A percentile compares a stretch with the other conserved stretches of the same genome.
These are phyloP conservation scores for Leptographium flavum DNA, from an alignment of 2,329 filamentous ascomycete genomes.

Conservation along the genomic window DNA sequence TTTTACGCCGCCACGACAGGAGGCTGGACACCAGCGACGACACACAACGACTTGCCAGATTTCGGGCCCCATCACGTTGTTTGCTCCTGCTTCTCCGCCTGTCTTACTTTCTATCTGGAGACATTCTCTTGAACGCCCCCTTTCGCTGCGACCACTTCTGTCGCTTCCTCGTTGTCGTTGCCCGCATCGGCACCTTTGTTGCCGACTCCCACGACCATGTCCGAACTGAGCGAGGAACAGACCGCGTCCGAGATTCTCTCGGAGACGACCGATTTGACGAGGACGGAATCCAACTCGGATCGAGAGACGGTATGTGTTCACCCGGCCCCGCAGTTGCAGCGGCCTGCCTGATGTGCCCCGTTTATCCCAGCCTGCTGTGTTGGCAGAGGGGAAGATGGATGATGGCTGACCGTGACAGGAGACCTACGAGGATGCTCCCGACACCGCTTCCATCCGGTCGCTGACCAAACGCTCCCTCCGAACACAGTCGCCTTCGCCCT, in stretches of 20 bases:
- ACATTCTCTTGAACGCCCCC: not conserved
- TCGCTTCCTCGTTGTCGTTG: no score
- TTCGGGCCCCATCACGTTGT: not conserved
- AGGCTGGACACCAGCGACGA: not conserved
- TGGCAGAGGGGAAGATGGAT: not conserved
- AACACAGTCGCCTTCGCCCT: not conserved
- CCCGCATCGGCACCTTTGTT: not conserved
- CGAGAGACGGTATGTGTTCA: constrained; percentile 8
- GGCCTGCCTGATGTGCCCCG: not conserved
- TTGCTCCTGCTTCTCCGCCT: not conserved
- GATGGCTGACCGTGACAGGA: constrained; percentile 34
- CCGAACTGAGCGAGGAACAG: constrained; percentile 6
- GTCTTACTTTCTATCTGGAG: not conserved
- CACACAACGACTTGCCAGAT: not conserved
- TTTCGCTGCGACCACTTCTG: not conserved
- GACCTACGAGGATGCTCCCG: constrained; percentile 70
- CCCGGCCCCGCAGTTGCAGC: not conserved
- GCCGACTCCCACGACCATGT: constrained; percentile 4
- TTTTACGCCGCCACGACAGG: not conserved
- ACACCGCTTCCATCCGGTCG: constrained; percentile 49
- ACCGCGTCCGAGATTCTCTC: constrained; percentile 1
- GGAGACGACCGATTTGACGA: not conserved
- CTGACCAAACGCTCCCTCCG: constrained; percentile 37
- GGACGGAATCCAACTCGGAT: constrained; percentile 4
- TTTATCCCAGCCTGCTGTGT: not conserved